Evolutionary conservation across 2,329 filamentous ascomycete genomes (phyloP), one percentile per base, ranked within the genome.

Genomic region (Lithohypha guttulata): DNA sequence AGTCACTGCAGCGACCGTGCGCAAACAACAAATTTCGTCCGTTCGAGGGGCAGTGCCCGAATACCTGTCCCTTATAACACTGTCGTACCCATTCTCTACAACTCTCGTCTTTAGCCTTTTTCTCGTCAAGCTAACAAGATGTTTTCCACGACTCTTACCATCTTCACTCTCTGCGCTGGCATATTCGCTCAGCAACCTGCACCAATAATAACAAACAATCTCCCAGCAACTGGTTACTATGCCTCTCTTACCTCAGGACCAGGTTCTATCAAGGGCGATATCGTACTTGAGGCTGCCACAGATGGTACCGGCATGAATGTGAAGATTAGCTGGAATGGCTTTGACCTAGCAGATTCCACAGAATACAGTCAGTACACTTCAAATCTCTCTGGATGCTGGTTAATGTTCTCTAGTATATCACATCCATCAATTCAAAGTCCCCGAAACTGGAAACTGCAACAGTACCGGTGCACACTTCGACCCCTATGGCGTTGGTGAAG

Each of bases 381-480:
- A 17, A 17, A 8, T 21, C 7, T 30, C 11, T 18, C 2, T 22
- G 11, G 17, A n/a, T 13, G 8, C n/a, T 39, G 8, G 10, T 20
- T 39, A 31, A 39, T 31, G 14, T 22, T 19, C 7, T 8, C n/a
- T 22, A 81, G 80, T 66, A 43, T 87, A 85, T 63, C 82, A 87
- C 57, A 64, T 89, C 48, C 83, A 89, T 59, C 71, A 69, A 36
- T 52, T 64, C 13, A 74, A 76, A 6, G 77, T 85, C 8, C 72
- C 77, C 4, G 58, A 56, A 17, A 62, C 76, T 46, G 82, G 81
- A 48, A 84, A 85, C 69, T 89, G 83, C 66, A 80, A 73, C 35
- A 59, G 59, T 3, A 79, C 83, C 1, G 64, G 73, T 3, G 73
- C 65, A 2, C 83, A 89, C 53, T 70, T 85, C 9, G 81, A 87